A percentile compares a stretch with the other conserved stretches of the same genome.
Evolutionary conservation across 345 rosid species (phyloP).

Genomic region (Excoecaria cochinchinensis): DNA sequence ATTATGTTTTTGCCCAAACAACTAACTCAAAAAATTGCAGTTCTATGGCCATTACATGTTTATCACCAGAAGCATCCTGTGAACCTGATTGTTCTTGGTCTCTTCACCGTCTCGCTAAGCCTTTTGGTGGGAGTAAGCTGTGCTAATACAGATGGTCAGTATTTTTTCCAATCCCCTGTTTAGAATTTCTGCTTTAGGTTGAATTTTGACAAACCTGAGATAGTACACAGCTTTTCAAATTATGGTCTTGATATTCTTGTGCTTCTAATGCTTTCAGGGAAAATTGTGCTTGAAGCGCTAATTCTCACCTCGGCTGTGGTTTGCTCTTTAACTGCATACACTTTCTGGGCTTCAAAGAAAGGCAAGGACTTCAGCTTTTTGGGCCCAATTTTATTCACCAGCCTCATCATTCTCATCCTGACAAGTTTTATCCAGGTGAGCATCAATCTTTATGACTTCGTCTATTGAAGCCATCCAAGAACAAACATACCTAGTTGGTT

Average conservation of each 20-base stretch:
- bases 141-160: conserved; percentile 80
- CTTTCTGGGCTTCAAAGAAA: conserved; percentile 97
- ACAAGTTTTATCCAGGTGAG: conserved; percentile 86
- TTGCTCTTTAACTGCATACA: conserved; percentile 73
- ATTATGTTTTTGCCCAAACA: not conserved
- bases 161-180: conserved; percentile 13
- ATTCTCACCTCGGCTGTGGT: conserved; percentile 86
- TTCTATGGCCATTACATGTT: conserved; percentile 82
- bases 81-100: conserved; percentile 78
- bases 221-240: not conserved
- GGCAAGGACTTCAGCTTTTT: conserved; percentile 92
- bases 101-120: conserved; percentile 81
- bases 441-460: conserved; percentile 1
- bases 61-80: conserved; percentile 95
- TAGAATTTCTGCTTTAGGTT: not conserved
- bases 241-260: not conserved
- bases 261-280: conserved; percentile 50
- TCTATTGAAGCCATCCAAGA: not conserved
- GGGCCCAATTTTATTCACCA: conserved; percentile 86
- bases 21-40: conserved; percentile 42
- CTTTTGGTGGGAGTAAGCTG: conserved; percentile 84
- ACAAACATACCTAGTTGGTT: not conserved
- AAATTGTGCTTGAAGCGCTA: conserved; percentile 88
- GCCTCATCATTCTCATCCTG: conserved; percentile 68
- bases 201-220: not conserved